phyloP scores from a whole-genome alignment of 345 rosid species.

The Lagerstroemia speciosa region DNA sequence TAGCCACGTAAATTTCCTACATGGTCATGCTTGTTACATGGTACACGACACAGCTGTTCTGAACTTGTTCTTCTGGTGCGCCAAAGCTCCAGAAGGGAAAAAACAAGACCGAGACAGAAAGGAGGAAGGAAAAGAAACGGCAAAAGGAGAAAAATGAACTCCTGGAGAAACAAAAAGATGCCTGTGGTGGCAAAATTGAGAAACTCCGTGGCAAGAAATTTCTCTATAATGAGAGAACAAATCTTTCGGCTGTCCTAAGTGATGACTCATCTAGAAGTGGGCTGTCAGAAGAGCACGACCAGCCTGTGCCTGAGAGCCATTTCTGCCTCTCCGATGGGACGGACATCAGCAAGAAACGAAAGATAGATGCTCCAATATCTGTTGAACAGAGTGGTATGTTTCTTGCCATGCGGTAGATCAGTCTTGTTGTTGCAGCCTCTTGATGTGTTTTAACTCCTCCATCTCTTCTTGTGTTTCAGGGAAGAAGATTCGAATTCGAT shows the following conservation, averaged over 20 bases:
- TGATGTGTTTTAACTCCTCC: not conserved
- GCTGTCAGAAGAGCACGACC: constrained; percentile 55
- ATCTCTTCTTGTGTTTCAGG: not conserved
- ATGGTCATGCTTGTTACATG: constrained; percentile 15
- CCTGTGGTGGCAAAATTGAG: constrained; percentile 14
- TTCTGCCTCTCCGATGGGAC: constrained; percentile 37
- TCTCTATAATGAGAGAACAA: not conserved
- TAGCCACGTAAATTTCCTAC: not conserved
- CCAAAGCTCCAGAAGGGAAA: constrained; percentile 33
- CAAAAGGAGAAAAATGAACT: constrained; percentile 25
- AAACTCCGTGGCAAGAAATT: not conserved
- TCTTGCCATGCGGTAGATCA: not conserved
- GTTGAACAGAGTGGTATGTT: constrained; percentile 25
- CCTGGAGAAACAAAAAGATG: constrained; percentile 4
- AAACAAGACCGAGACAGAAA: constrained; percentile 30
- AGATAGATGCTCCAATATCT: constrained; percentile 5
- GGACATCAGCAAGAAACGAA: constrained; percentile 35
- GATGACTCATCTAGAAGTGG: constrained; percentile 45
- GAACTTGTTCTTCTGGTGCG: constrained; percentile 38
- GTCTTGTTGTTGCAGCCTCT: not conserved
- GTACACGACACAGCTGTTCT: constrained; percentile 14
- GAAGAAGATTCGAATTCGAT: not conserved
- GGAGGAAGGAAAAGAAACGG: constrained; percentile 18
- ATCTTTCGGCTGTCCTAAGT: not conserved
- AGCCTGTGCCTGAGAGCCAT: constrained; percentile 24